phyloP scores from a whole-genome alignment of 1,139 yeast genomes.

The Nakaseomyces uthaithaninus region DNA sequence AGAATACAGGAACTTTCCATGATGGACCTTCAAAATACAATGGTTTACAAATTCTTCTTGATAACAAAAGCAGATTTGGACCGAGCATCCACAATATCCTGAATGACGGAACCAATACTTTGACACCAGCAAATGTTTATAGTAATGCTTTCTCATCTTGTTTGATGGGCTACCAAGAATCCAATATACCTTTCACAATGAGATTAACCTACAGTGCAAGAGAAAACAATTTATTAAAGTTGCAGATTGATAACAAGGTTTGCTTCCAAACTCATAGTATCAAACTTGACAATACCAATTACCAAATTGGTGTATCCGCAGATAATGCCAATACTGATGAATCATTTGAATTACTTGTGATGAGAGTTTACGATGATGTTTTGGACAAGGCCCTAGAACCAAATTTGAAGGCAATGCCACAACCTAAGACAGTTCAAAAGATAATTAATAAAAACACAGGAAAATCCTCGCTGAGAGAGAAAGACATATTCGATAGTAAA shows the following conservation, averaged over 20 bases:
- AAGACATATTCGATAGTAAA: slow-evolving; percentile 22
- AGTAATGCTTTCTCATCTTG: slow-evolving; percentile 46
- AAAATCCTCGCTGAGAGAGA: slow-evolving; percentile 25
- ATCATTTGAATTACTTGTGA: slow-evolving; percentile 50
- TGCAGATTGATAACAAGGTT: slow-evolving; percentile 61
- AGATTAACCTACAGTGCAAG: slow-evolving; percentile 50
- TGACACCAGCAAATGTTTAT: slow-evolving; percentile 23
- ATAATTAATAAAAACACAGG: slow-evolving; percentile 30
- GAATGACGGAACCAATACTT: slow-evolving; percentile 40
- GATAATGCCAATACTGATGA: slow-evolving; percentile 38
- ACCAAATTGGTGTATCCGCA: slow-evolving; percentile 48
- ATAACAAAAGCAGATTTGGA: slow-evolving; percentile 41
- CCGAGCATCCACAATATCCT: slow-evolving; percentile 43
- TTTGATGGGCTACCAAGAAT: slow-evolving; percentile 50
- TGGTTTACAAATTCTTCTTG: slow-evolving; percentile 53
- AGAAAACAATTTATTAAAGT: slow-evolving; percentile 41
- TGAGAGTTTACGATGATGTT: slow-evolving; percentile 46
- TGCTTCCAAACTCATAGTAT: slow-evolving; percentile 59
- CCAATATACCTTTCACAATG: slow-evolving; percentile 61
- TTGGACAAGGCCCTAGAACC: slow-evolving; percentile 49
- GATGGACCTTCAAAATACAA: slow-evolving; percentile 38
- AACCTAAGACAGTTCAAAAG: slow-evolving; percentile 35
- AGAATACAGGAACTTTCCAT: slow-evolving; percentile 14
- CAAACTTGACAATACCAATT: slow-evolving; percentile 21
- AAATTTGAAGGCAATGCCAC: slow-evolving; percentile 46